Evolutionary conservation across 73 alveolate species (phyloP).

Genomic region (Tetrahymena elliotti): DNA sequence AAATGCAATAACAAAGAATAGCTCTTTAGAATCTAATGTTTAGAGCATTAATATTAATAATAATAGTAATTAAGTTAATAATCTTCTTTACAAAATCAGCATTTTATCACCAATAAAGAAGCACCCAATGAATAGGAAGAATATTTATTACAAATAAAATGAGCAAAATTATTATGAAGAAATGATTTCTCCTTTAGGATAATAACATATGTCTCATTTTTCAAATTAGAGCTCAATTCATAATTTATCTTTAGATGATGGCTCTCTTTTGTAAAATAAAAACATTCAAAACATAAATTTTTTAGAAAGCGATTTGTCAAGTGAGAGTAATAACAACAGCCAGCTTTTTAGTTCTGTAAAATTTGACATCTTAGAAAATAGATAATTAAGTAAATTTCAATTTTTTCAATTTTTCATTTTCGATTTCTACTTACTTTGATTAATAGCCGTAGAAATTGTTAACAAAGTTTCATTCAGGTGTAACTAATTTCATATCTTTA

Average conservation of each 20-base stretch:
- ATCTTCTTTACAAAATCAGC: not conserved
- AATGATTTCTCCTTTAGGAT: not conserved
- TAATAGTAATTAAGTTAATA: not conserved
- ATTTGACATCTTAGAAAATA: not conserved
- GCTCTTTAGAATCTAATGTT: not conserved
- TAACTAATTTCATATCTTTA: not conserved
- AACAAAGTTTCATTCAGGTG: not conserved
- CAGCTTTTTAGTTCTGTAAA: not conserved
- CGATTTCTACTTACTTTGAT: not conserved
- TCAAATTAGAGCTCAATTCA: not conserved
- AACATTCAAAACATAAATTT: not conserved
- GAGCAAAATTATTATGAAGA: not conserved
- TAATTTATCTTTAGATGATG: not conserved
- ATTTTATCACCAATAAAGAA: not conserved
- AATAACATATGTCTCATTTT: not conserved
- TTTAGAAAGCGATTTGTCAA: not conserved
- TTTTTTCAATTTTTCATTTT: not conserved
- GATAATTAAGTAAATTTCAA: not conserved
- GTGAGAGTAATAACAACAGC: not conserved
- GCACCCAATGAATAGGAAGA: not conserved
- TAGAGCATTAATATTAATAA: not conserved
- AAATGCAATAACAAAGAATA: not conserved
- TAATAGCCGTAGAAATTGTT: not conserved
- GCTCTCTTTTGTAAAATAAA: not conserved
- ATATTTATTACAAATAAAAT: not conserved